Base-by-base conservation (phyloP, 345 rosid genomes). In the Moricandia moricandioides region DNA sequence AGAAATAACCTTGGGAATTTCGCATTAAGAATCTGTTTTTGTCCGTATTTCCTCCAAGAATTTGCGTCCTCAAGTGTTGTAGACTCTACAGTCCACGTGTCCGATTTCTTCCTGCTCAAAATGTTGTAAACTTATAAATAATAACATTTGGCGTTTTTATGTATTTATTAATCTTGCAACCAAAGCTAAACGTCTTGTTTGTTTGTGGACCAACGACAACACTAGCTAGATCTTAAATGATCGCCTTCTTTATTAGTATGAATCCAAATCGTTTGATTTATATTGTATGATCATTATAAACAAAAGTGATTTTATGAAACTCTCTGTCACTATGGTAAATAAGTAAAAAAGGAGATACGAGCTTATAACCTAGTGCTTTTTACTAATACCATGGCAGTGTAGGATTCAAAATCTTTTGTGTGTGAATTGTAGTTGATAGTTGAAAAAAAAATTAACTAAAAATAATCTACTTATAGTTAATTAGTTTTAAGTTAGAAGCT, bases 31-130 rank as follows among this genome's bases (percentile, higher is more conserved):
- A 93, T 93, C 60, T 45, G 75, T 62, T 93, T 93, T 68, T 93
- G 98, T 5, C 98, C 98, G 68, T 93, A 93, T 66, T 93, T 93
- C 66, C 98, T 91, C 98, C 98, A 93, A 10, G 87, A 80, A 65
- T 80, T 82, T 65, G 73, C 77, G 26, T 93, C 98, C 9, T 87
- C 88, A n/a, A 18, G 2, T 7, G 72, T 26, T 8, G 83, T 26
- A n/a, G 88, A 69, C n/a, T 80, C 79, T 21, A 17, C 30, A 5
- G 70, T 78, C 84, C 83, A 65, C 33, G 90, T 69, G 14, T 82
- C 69, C 17, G 77, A 72, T 69, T 29, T 70, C 80, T 80, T 91
- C 70, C 98, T 93, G 91, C 66, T 72, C 73, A 72, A 14, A 37
- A 52, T 7, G 56, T 51, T 63, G 11, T n/a, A 37, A 18, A 39